Conservation (phyloP, 1,139 yeast genomes). For the Yamadazyma diddensiae region DNA sequence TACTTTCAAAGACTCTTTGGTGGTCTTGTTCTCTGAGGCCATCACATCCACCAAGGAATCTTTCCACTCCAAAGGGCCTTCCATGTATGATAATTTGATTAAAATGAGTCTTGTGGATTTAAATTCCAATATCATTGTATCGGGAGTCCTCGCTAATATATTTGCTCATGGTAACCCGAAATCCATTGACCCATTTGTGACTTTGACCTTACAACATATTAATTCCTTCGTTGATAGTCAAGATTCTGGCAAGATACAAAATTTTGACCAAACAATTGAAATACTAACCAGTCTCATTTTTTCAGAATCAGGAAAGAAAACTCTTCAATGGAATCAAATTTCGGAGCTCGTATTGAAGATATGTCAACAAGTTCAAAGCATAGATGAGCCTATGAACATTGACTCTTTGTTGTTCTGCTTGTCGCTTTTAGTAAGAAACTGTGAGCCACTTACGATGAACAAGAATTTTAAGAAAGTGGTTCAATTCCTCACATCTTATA, state of each 20-base stretch:
- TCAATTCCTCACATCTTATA: constrained; percentile 27
- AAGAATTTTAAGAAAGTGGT: constrained; percentile 45
- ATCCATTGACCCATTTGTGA: constrained; percentile 48
- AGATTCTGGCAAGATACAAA: constrained; percentile 11
- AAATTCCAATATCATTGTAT: constrained; percentile 30
- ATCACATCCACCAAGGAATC: constrained; percentile 69
- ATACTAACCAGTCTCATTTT: constrained; percentile 46
- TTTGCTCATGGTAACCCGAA: constrained; percentile 60
- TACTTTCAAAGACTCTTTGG: constrained; percentile 54
- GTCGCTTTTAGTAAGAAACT: constrained; percentile 55
- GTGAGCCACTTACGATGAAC: constrained; percentile 50
- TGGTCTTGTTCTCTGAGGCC: constrained; percentile 68
- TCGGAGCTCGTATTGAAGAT: constrained; percentile 13
- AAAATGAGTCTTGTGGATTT: constrained; percentile 27
- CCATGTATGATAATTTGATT: constrained; percentile 46
- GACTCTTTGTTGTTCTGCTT: constrained; percentile 42
- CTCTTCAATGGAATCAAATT: constrained; percentile 41
- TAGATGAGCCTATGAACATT: constrained; percentile 11
- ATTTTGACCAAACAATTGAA: constrained; percentile 20
- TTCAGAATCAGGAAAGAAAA: constrained; percentile 68
- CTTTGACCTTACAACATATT: constrained; percentile 22
- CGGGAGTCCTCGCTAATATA: constrained; percentile 60
- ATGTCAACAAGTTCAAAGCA: constrained; percentile 1
- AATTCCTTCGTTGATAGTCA: constrained; percentile 10
- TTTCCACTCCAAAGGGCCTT: constrained; percentile 67